Evolutionary conservation across 2,329 filamentous ascomycete genomes (phyloP), one percentile per base, ranked within the genome.

Genomic region (Onygenales sp.): DNA sequence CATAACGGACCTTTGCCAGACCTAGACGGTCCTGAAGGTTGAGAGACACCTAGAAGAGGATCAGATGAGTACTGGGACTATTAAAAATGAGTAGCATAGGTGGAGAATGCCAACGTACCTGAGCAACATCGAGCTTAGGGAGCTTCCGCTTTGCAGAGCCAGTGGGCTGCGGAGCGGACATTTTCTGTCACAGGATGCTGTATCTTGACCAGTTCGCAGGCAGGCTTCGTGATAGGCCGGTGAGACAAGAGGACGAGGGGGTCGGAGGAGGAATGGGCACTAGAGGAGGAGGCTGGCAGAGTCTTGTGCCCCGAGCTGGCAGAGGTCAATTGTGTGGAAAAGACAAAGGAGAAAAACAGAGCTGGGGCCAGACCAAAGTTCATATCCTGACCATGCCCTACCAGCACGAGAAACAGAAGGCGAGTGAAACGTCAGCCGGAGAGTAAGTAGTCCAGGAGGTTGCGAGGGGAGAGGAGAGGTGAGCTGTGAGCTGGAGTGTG

Each of bases 1-100:
- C 90, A 61, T 93, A 90, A 75, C 97, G 97, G 80, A 96, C 93
- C 72, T 94, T 93, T 68, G 93, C 93, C 59, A 97, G 83, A 55
- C 93, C 92, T 56, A 98, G 83, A 59, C 92, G 89, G 75, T 95
- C 90, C 74, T 97, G 90, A 53, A 98, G 78, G 65, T 87, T 87
- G 68, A 92, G 81, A 63, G 91, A 93, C 76, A 98, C 95, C 93
- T 97, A 67, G 53, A 64, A 33, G 6, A 33, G 21, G 21, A 27
- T 3, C 21, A 27, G 21, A 27, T 27, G 21, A 27, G 21, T 27
- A 27, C 21, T 27, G 21, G 21, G 21, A 27, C 21, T 27, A 27
- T 27, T 27, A 27, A 27, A 27, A 27, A 3, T 27, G 21, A 27
- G 21, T 27, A 27, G 21, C 45, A 7, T 17, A 35, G 44, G 9